Base-by-base conservation (phyloP, 2,329 filamentous ascomycete species). In the Diplodia sapinea region DNA sequence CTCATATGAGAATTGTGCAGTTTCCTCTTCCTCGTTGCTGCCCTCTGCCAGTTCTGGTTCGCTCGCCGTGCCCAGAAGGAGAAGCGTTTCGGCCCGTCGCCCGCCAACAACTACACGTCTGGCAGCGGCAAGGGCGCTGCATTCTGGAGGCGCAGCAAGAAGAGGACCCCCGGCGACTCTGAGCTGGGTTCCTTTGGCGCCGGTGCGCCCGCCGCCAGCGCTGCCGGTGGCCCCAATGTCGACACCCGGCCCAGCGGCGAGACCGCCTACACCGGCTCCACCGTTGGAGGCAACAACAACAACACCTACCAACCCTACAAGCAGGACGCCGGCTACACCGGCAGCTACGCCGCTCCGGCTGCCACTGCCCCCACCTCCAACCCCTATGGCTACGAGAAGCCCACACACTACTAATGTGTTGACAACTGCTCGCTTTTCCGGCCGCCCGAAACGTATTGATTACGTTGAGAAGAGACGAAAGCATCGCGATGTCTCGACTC, bases 11-110 rank as follows among this genome's bases (percentile, higher is more conserved):
- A 36, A 36, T 20, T 26, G 31, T n/a, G 26, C 51, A 91, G 88
- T 59, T 78, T 91, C 81, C 88, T 94, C 79, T 95, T 94, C 84
- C 75, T 92, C 73, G 75, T 92, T 74, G 92, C 91, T 61, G 87
- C 91, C 64, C 76, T 89, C 68, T 83, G 91, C 70, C 91, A 94
- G 74, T 71, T 92, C 62, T 82, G 85, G 61, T 86, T 94, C 55
- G 86, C 86, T 72, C 88, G 89, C 69, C 84, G 91, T 78, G 90
- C 91, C 82, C 88, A 88, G 80, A 89, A 88, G 73, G 89, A 92
- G 80, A 91, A 91, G 82, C 87, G 87, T 65, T 91, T 86, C 76
- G 89, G 90, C 15, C 89, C 88, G 43, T 82, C 83, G 59, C 88
- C 89, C 26, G 78, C 81, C 70, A 91, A 90, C 81, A 83, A 87